Percentiles rank a stretch among this genome's conserved stretches.
Conservation (phyloP, 768 basidiomycete species). For the Pisolithus orientalis region DNA sequence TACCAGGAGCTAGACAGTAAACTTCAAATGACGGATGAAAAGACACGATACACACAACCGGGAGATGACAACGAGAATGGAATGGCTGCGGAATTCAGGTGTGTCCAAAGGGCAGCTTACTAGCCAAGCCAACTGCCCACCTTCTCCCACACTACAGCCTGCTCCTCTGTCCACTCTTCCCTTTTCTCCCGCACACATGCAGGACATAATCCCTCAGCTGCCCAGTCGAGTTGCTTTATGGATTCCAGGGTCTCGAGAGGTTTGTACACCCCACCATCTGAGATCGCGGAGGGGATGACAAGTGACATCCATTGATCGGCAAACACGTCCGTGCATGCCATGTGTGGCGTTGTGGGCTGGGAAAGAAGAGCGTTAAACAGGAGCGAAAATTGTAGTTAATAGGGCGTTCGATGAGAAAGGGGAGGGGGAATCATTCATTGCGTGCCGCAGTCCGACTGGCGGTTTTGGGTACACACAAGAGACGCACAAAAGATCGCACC, state of each 20-base stretch:
- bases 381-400: not conserved
- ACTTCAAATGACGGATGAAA: too few species aligned
- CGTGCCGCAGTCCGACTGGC: not conserved
- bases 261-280: slow-evolving; percentile 55
- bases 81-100: too few species aligned
- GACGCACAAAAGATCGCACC: slow-evolving; percentile 7
- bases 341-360: slow-evolving; percentile 54
- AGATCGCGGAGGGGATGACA: slow-evolving; percentile 64
- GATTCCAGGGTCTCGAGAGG: slow-evolving; percentile 66
- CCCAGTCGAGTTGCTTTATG: slow-evolving; percentile 58
- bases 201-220: slow-evolving; percentile 47
- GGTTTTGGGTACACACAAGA: not conserved
- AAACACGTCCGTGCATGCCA: slow-evolving; percentile 66
- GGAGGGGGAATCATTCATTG: not conserved
- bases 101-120: too few species aligned
- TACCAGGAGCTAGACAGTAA: too few species aligned
- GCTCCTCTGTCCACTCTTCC: slow-evolving; percentile 62
- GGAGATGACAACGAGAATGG: too few species aligned
- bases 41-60: too few species aligned
- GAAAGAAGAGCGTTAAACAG: not conserved
- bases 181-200: slow-evolving; percentile 53
- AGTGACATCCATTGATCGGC: slow-evolving; percentile 68
- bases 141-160: slow-evolving; percentile 49
- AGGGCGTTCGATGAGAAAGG: too few species aligned
- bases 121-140: slow-evolving; percentile 52